phyloP scores from a whole-genome alignment of 345 rosid species.

The Gossypium turneri region DNA sequence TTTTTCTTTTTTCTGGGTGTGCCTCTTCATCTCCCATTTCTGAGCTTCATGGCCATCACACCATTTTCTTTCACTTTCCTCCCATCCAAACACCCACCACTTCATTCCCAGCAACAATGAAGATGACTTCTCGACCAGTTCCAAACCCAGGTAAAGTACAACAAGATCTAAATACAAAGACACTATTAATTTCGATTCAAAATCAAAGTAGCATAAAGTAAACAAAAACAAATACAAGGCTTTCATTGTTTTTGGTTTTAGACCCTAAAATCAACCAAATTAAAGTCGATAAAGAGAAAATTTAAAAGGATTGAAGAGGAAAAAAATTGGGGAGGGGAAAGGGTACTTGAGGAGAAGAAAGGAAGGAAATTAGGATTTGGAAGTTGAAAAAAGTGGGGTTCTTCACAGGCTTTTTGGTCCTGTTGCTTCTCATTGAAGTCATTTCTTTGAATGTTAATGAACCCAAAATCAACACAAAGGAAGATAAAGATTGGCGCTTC shows the following conservation, averaged over 20 bases:
- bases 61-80: too few species aligned
- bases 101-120: too few species aligned
- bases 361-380: conserved; percentile 17
- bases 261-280: conserved; percentile 33
- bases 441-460: not conserved
- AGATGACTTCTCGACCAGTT: too few species aligned
- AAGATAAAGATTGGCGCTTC: too few species aligned
- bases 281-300: not conserved
- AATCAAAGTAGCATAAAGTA: conserved; percentile 19
- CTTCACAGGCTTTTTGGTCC: not conserved
- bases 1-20: too few species aligned
- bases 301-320: not conserved
- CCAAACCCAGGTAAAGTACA: too few species aligned
- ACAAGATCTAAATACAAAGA: too few species aligned
- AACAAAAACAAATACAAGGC: conserved; percentile 34
- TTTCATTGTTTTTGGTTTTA: conserved; percentile 29
- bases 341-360: conserved; percentile 19
- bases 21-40: too few species aligned
- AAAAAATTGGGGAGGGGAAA: too few species aligned
- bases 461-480: too few species aligned
- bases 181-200: conserved; percentile 7
- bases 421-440: not conserved
- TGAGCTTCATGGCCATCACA: too few species aligned
- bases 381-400: not conserved
- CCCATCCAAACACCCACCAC: too few species aligned